Conservation (phyloP, 768 basidiomycete species). For the Pholiota molesta region DNA sequence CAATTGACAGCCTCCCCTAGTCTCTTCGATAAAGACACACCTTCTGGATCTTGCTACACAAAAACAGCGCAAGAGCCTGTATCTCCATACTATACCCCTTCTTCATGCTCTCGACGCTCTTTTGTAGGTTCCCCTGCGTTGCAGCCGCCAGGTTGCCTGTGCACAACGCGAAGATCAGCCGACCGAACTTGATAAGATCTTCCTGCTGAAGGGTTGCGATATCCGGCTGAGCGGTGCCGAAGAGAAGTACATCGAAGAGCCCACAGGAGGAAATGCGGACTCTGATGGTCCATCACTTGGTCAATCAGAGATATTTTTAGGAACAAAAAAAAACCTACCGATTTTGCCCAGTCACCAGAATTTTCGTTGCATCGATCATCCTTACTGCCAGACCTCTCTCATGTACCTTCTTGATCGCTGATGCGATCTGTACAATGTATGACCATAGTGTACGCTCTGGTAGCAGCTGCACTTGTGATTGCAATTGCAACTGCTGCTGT, state of each 20-base stretch:
- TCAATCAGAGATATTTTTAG: not conserved
- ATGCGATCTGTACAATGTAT: constrained; percentile 88
- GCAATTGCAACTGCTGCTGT: constrained; percentile 23
- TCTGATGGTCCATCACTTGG: constrained; percentile 36
- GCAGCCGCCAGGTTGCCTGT: constrained; percentile 66
- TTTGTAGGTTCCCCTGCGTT: constrained; percentile 61
- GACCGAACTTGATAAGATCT: constrained; percentile 85
- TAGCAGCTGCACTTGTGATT: constrained; percentile 39
- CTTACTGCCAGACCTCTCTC: constrained; percentile 79
- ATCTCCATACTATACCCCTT: constrained; percentile 81
- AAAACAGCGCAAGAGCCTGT: constrained; percentile 76
- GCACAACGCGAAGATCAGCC: constrained; percentile 78
- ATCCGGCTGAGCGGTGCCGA: constrained; percentile 66
- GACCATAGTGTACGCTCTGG: constrained; percentile 90
- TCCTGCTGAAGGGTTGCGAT: constrained; percentile 75
- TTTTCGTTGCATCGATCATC: constrained; percentile 84
- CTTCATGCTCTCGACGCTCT: constrained; percentile 76
- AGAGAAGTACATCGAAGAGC: constrained; percentile 81
- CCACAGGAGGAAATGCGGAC: constrained; percentile 88
- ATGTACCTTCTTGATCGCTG: constrained; percentile 86
- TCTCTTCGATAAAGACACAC: constrained; percentile 32
- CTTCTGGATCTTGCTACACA: constrained; percentile 77
- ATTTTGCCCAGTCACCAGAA: constrained; percentile 89
- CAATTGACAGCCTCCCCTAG: no score
- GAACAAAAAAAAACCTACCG: constrained; percentile 45